Conservation (phyloP, 257 asterid species). For the Nicotiana otophora region DNA sequence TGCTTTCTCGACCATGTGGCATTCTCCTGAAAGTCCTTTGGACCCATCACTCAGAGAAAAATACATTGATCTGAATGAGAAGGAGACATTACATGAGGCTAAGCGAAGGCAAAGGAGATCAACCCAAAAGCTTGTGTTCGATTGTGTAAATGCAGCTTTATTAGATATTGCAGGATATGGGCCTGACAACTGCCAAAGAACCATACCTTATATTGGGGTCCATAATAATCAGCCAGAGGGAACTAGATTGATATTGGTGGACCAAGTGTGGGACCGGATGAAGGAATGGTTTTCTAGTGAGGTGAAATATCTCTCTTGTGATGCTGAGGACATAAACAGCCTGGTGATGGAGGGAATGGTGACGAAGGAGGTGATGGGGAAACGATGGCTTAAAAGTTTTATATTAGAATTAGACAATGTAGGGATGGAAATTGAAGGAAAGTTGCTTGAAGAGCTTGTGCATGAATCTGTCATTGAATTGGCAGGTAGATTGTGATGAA, state of each 20-base stretch:
- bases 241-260: slow-evolving; percentile 29
- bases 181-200: slow-evolving; percentile 30
- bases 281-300: slow-evolving; percentile 54
- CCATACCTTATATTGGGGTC: slow-evolving; percentile 27
- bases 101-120: slow-evolving; percentile 69
- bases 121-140: slow-evolving; percentile 73
- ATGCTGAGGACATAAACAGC: slow-evolving; percentile 42
- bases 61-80: slow-evolving; percentile 43
- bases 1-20: slow-evolving; percentile 50
- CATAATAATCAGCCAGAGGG: slow-evolving; percentile 14
- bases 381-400: slow-evolving; percentile 53
- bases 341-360: slow-evolving; percentile 63
- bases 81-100: slow-evolving; percentile 60
- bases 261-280: slow-evolving; percentile 65
- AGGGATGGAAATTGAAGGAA: slow-evolving; percentile 58
- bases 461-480: slow-evolving; percentile 56
- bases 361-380: slow-evolving; percentile 63
- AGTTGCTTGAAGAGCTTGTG: slow-evolving; percentile 68
- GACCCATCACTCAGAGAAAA: slow-evolving; percentile 75
- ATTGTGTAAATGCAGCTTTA: slow-evolving; percentile 60
- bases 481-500: slow-evolving; percentile 35
- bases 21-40: slow-evolving; percentile 75
- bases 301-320: slow-evolving; percentile 23
- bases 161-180: slow-evolving; percentile 55
- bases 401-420: slow-evolving; percentile 49